Evolutionary conservation across 106 monocot genomes (phyloP), one percentile per base, ranked within the genome.

Genomic region (Ottelia alismoides): DNA sequence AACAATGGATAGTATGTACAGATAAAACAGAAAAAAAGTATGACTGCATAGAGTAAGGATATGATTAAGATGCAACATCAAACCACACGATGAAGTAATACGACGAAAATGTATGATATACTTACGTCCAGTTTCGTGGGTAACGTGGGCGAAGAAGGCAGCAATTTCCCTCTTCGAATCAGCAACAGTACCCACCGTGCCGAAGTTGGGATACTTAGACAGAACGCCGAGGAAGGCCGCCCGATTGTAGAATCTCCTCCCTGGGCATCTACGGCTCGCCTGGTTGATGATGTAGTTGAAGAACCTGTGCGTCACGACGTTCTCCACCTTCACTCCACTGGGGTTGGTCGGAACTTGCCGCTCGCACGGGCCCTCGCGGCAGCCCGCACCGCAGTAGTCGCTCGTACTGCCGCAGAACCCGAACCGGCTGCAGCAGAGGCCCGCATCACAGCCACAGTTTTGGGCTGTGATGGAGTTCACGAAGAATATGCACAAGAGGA

Each of bases 151-250:
- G n/a, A n/a, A n/a, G n/a, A n/a, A n/a, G n/a, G n/a, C n/a, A 40
- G 56, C 56, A 40, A 57, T 57, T 40, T 57, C 56, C 31, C 56
- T 55, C 63, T 67, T 74, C 25, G 62, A 62, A 26, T 63, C 74
- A 25, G 57, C 74, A 18, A 25, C 57, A 11, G 43, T 28, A 26
- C 68, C 74, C 5, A 23, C 60, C 50, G 11, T 50, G 50, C 50
- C 50, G 50, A 50, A 50, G 22, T 23, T 21, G n/a, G 2, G 50
- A 12, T 19, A 1, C n/a, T 20, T 22, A 3, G n/a, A 3, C 22
- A 20, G 3, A 24, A 24, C 50, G 22, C 20, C 50, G 22, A 50
- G 3, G 50, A 50, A 50, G n/a, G 50, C 50, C 22, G 3, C 2
- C 22, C 50, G 20, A 5, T 20, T 22, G 50, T 50, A 50, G 50